Evolutionary conservation across 768 basidiomycete genomes (phyloP), one percentile per base, ranked within the genome.

Genomic region (Lactarius psammicola): DNA sequence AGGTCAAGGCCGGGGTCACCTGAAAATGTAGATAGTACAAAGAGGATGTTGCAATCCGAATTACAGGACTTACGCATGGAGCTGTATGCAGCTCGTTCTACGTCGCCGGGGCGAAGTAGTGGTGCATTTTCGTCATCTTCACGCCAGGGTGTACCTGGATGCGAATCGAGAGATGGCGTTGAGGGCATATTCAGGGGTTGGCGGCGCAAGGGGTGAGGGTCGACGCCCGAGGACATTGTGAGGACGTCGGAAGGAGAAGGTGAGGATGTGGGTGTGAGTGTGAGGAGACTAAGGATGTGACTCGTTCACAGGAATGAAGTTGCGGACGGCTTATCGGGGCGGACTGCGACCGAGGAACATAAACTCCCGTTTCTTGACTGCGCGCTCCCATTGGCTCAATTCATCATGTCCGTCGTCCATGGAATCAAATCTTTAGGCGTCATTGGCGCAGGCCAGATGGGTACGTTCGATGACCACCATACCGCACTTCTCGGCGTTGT

Each of bases 381-480:
- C 20, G 31, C 54, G 10, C 23, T 26, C 4, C 20, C 18, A 15
- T 62, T 46, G 26, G 28, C 8, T 23, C 20, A 36, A 38, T 44
- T 44, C 58, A 71, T 66, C 49, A 86, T 86, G 85, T 78, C 83
- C 59, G 73, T 90, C 61, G 79, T 82, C 23, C 92, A 93, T 71
- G 90, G 89, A 56, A 86, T 95, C 68, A 85, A 84, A 61, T 85
- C 80, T 4, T 77, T 94, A 0, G 94, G 90, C 28, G 85, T 95
- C 68, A 81, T 95, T 40, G 90, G 91, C 54, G 87, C 90, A 23
- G 92, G 91, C 57, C 90, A 93, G 74, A 92, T 92, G 90, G 78
- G 78, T 79, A 57, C 54, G 73, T 66, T 51, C 13, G 49, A 30
- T 55, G n/a, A 8, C 30, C 13, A 23, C 4, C 28, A 9, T n/a